Base-by-base conservation (phyloP, 2,329 filamentous ascomycete genomes). In the Cercospora sp. region DNA sequence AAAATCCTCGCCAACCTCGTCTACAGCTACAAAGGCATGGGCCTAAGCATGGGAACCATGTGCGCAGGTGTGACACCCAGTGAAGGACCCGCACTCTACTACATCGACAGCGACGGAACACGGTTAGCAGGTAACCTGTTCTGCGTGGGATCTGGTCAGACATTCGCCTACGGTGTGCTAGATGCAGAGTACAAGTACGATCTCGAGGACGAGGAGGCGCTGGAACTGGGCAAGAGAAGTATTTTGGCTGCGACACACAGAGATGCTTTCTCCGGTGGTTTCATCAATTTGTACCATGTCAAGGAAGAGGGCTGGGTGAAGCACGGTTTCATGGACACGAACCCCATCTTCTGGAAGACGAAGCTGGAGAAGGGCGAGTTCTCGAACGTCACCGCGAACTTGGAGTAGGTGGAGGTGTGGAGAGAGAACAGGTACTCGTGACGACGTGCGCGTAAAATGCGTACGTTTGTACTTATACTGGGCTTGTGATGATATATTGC, bases 271-370 rank as follows among this genome's bases (percentile, higher is more conserved):
- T 98, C 95, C 26, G 95, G 95, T 85, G 95, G 95, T 74, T 98
- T 89, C 84, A 97, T 99, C 87, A 99, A 99, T 85, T 80, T 98
- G 79, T 99, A 99, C 83, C 95, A 99, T 79, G 94, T 99, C 80
- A 97, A 97, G 89, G 94, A 99, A 85, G 91, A 93, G 72, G 95
- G 95, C 76, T 99, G 95, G 95, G 94, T 97, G 78, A 97, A 97
- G 88, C 94, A 98, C 79, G 95, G 95, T 71, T 99, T 99, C 87
- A 93, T 86, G 74, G 95, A 99, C 82, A 98, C 94, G 75, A 97
- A 98, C 85, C 94, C 94, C 55, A 97, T 98, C 79, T 99, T 99
- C 90, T 99, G 95, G 95, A 91, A 97, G 86, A 97, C 94, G 61
- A 99, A 99, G 89, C 83, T 99, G 78, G 91, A 97, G 81, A 97